Base-by-base conservation (phyloP, 345 rosid species). In the Carallia pectinifolia region DNA sequence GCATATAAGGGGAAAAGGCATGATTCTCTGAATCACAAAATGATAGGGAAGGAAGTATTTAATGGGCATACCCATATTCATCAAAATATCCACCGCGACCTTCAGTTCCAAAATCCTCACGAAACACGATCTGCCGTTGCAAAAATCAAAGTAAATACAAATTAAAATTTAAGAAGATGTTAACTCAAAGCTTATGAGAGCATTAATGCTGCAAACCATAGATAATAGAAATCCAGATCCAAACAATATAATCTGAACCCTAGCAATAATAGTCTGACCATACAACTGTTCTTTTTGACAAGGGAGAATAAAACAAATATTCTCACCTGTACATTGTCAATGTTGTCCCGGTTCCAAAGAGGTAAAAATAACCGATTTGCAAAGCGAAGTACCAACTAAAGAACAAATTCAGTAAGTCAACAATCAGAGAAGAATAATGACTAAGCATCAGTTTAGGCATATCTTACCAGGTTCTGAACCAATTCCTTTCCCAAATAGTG, bases 81-180 rank as follows among this genome's bases (percentile, higher is more conserved):
- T 95, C 96, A 72, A 95, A 95, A 76, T 95, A 95, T 80, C 99
- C 99, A 53, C 99, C 98, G 7, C 99, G 99, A 55, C 99, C 99
- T 63, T 95, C 99, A 29, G 90, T 92, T 81, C 99, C 99, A 74
- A 95, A 95, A 75, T 92, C 92, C 81, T 95, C 99, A 67, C 99
- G 84, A 84, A 95, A 95, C 18, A 95, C 98, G 53, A 95, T 92
- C 98, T 95, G 82, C 66, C 61, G 62, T 75, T 59, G 48, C 77
- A 73, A 74, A 8, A 40, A 29, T 54, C 64, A 58, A 60, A 37
- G 63, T 56, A 27, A 36, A 62, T 30, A 44, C 13, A 69, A 53
- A 64, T 71, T 64, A 60, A 33, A 33, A 33, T 33, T 4, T 33
- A 33, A 40, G 48, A 40, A 40, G 15, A 10, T 40, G 48, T 40